Evolutionary conservation across 805 yeast genomes (phyloP).

Genomic region (Metschnikowia lunata): DNA sequence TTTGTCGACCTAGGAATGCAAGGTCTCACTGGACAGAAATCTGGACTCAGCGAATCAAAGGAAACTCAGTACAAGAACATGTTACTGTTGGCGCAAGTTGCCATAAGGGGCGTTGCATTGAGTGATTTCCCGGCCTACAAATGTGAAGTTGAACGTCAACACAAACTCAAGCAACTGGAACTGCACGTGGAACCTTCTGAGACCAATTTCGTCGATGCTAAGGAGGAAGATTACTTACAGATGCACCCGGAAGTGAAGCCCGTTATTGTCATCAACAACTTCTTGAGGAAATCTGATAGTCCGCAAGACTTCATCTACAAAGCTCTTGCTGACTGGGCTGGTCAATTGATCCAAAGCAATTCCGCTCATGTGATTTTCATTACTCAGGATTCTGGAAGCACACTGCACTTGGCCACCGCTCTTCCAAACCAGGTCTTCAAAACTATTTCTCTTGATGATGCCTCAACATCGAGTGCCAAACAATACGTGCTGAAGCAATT

Average conservation of each 20-base stretch:
- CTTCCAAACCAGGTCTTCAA: slow-evolving; percentile 87
- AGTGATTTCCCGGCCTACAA: slow-evolving; percentile 29
- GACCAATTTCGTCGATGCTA: slow-evolving; percentile 34
- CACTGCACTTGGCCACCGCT: slow-evolving; percentile 61
- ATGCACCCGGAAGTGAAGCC: slow-evolving; percentile 85
- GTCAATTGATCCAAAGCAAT: slow-evolving; percentile 67
- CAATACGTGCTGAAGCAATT: slow-evolving; percentile 63
- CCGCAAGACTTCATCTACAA: slow-evolving; percentile 61
- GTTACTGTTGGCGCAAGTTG: slow-evolving; percentile 64
- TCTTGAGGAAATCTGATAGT: slow-evolving; percentile 47
- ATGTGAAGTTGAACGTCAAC: slow-evolving; percentile 19
- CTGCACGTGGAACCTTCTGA: slow-evolving; percentile 12
- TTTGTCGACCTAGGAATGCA: slow-evolving; percentile 82
- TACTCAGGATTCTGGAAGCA: slow-evolving; percentile 79
- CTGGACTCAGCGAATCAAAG: slow-evolving; percentile 79
- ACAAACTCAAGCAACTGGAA: slow-evolving; percentile 10
- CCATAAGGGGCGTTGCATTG: slow-evolving; percentile 61
- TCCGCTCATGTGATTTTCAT: slow-evolving; percentile 86
- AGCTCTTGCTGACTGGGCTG: slow-evolving; percentile 85
- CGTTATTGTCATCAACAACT: slow-evolving; percentile 77
- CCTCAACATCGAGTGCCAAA: slow-evolving; percentile 64
- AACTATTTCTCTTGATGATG: slow-evolving; percentile 72
- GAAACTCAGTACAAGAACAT: slow-evolving; percentile 81
- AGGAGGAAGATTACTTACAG: slow-evolving; percentile 78
- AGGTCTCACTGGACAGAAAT: slow-evolving; percentile 90